Percentiles rank a stretch among this genome's conserved stretches.
phyloP scores from a whole-genome alignment of 495 filamentous ascomycete species.

The Penicillium simplicissimum region DNA sequence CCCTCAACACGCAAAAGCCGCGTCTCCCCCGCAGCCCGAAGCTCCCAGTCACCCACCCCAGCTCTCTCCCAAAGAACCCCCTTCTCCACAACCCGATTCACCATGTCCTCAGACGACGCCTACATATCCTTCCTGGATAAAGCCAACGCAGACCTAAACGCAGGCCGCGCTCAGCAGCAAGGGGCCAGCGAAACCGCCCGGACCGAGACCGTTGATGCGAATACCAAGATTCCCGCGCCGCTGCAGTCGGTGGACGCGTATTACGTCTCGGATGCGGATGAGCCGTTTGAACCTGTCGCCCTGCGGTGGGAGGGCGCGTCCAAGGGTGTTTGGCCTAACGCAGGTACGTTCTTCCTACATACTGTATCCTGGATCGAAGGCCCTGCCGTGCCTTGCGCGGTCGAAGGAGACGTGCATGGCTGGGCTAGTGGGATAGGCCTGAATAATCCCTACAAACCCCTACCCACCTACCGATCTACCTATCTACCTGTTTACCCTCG shows the following conservation, averaged over 20 bases:
- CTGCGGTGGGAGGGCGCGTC: slow-evolving; percentile 59
- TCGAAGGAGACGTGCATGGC: not conserved
- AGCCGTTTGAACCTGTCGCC: slow-evolving; percentile 76
- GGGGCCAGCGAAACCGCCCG: slow-evolving; percentile 38
- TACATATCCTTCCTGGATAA: slow-evolving; percentile 83
- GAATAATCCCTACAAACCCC: not conserved
- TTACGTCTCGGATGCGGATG: slow-evolving; percentile 80
- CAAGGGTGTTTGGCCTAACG: slow-evolving; percentile 57
- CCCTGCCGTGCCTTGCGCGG: slow-evolving; percentile 1
- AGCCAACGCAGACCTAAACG: slow-evolving; percentile 69
- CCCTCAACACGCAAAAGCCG: not conserved
- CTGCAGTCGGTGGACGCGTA: slow-evolving; percentile 60
- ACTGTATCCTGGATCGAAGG: not conserved
- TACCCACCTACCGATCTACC: not conserved
- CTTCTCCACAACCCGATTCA: slow-evolving; percentile 28
- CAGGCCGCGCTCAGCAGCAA: slow-evolving; percentile 31
- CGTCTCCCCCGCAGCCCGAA: slow-evolving; percentile 18
- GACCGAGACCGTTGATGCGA: slow-evolving; percentile 52
- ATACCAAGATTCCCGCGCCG: slow-evolving; percentile 52
- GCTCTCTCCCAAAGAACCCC: slow-evolving; percentile 7
- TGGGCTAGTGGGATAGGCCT: not conserved
- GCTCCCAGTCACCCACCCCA: slow-evolving; percentile 1
- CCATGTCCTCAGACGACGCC: slow-evolving; percentile 76
- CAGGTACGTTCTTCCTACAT: slow-evolving; percentile 47
- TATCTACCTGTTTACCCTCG: not conserved